Evolutionary conservation across 192 early-diverging fungal genomes (phyloP), one percentile per base, ranked within the genome.

Genomic region (Coemansia sp.): DNA sequence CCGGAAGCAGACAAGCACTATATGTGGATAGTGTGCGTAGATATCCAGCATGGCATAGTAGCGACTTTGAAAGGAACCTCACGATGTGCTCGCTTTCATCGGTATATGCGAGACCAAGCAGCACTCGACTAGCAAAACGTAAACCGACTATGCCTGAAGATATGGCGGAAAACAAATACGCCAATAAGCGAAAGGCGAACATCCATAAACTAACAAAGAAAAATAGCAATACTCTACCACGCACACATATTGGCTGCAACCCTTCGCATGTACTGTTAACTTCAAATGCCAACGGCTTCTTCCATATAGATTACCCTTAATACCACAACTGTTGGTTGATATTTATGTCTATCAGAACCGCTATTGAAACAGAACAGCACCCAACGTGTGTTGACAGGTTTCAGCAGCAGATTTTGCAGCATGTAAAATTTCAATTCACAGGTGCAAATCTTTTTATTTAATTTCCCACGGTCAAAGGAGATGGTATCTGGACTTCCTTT

Each of bases 281-380:
- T 13, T 68, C 56, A 55, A 79, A 79, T 46, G 68, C 72, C 58
- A 55, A 64, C 28, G 63, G 77, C 4, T 72, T 79, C 30, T 70
- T 79, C 15, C 33, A 64, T 15, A 79, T 74, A 8, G 30, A 35
- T 30, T 79, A 73, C 25, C 76, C 76, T 21, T 70, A 30, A 68
- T 9, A 6, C 26, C n/a, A n/a, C n/a, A n/a, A n/a, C n/a, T n/a
- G n/a, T n/a, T n/a, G n/a, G n/a, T n/a, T n/a, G n/a, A n/a, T n/a
- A n/a, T n/a, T n/a, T n/a, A n/a, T n/a, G n/a, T n/a, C n/a, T n/a
- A n/a, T n/a, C n/a, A n/a, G n/a, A n/a, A n/a, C n/a, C n/a, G n/a
- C n/a, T n/a, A n/a, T n/a, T n/a, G n/a, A n/a, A n/a, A n/a, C n/a
- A n/a, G n/a, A n/a, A n/a, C n/a, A n/a, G n/a, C n/a, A n/a, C n/a